These are phyloP conservation scores for Pelargonium australe DNA, from an alignment of 441 rosid species.

Conservation along the genomic window DNA sequence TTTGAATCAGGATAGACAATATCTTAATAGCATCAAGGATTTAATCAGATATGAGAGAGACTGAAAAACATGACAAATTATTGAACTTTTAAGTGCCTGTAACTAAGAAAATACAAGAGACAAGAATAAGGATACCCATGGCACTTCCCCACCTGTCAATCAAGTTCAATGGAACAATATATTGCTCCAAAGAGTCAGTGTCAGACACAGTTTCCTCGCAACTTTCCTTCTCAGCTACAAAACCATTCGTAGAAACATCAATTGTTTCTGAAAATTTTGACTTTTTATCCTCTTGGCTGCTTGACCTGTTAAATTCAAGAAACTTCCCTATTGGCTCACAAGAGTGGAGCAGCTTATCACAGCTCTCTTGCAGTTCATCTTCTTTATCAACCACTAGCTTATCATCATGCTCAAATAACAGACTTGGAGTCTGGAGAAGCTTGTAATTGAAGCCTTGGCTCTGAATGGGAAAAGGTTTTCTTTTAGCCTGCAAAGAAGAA, in stretches of 20 bases:
- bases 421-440: slow-evolving; percentile 46
- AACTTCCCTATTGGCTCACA: slow-evolving; percentile 66
- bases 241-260: slow-evolving; percentile 21
- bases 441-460: slow-evolving; percentile 36
- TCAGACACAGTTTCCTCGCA: slow-evolving; percentile 27
- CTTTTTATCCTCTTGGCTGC: slow-evolving; percentile 27
- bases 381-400: slow-evolving; percentile 19
- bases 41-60: slow-evolving; percentile 6
- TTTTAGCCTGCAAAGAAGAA: slow-evolving; percentile 59
- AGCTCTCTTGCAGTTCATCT: slow-evolving; percentile 34
- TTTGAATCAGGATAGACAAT: slow-evolving; percentile 81
- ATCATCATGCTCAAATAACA: slow-evolving; percentile 36
- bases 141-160: slow-evolving; percentile 94
- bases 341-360: slow-evolving; percentile 44
- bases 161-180: slow-evolving; percentile 61
- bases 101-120: slow-evolving; percentile 10
- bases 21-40: slow-evolving; percentile 51
- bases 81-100: slow-evolving; percentile 10
- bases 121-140: slow-evolving; percentile 67
- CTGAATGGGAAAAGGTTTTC: slow-evolving; percentile 59
- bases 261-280: slow-evolving; percentile 15
- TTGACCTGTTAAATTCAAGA: slow-evolving; percentile 45
- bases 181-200: slow-evolving; percentile 32
- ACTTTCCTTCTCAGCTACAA: slow-evolving; percentile 27
- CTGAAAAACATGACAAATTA: slow-evolving; percentile 1